Conservation (phyloP, 2,329 filamentous ascomycete genomes). For the Lachnellula cervina region DNA sequence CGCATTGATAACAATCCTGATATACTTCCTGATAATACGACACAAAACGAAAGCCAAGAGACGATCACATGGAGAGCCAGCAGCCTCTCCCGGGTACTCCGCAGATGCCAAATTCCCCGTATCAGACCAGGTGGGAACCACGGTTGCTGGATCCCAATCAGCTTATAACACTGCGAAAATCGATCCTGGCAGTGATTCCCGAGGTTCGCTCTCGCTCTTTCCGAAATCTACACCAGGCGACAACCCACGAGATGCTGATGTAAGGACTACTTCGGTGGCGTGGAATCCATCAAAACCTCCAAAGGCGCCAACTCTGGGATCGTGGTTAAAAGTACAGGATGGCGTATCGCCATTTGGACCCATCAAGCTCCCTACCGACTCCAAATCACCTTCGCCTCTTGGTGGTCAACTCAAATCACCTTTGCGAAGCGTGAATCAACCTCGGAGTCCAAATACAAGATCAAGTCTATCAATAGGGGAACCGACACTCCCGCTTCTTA, state of each 20-base stretch:
- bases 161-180: slow-evolving; percentile 1
- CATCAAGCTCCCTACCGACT: slow-evolving; percentile 20
- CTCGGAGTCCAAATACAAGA: background rate
- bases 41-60: slow-evolving; percentile 21
- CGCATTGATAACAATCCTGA: slow-evolving; percentile 36
- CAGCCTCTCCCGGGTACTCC: slow-evolving; percentile 10
- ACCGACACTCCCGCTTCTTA: background rate
- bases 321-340: slow-evolving; percentile 25
- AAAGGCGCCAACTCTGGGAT: slow-evolving; percentile 20
- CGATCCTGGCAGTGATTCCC: slow-evolving; percentile 7
- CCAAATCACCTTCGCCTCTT: slow-evolving; percentile 11
- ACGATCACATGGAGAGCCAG: slow-evolving; percentile 5
- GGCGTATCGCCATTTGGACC: slow-evolving; percentile 22
- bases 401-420: slow-evolving; percentile 26
- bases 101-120: slow-evolving; percentile 19
- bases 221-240: slow-evolving; percentile 4
- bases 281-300: slow-evolving; percentile 27
- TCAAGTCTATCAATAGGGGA: background rate
- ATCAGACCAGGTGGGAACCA: slow-evolving; percentile 16
- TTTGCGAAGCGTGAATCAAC: slow-evolving; percentile 3
- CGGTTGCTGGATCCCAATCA: slow-evolving; percentile 15
- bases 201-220: slow-evolving; percentile 14
- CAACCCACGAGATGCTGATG: slow-evolving; percentile 3
- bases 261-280: slow-evolving; percentile 22
- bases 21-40: slow-evolving; percentile 36